Percentiles rank a stretch among this genome's conserved stretches.
These are phyloP conservation scores for Nothophoma quercina DNA, from an alignment of 2,329 filamentous ascomycete species.

Conservation along the genomic window DNA sequence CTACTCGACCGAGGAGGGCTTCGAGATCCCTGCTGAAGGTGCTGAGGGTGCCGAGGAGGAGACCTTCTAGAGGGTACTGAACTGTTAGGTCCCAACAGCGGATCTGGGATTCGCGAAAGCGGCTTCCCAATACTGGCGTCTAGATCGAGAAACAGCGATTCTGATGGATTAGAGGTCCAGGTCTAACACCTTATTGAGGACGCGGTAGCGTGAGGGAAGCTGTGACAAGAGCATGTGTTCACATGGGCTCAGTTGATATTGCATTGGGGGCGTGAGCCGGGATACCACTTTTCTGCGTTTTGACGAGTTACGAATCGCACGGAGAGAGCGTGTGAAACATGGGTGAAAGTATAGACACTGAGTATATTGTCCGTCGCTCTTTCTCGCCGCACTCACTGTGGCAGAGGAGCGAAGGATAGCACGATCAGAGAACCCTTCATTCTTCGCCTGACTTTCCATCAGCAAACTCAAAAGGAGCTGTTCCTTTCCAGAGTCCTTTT, in stretches of 20 bases:
- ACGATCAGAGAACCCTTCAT: slow-evolving; percentile 3
- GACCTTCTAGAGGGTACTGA: slow-evolving; percentile 42
- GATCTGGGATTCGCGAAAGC: background rate
- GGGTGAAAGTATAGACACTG: slow-evolving; percentile 11
- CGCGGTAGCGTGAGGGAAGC: slow-evolving; percentile 33
- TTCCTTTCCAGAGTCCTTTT: too few relatives aligned
- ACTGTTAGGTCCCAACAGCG: background rate
- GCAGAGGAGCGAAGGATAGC: slow-evolving; percentile 9
- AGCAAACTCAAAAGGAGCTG: too few relatives aligned
- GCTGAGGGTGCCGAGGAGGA: slow-evolving; percentile 79
- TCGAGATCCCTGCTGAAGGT: slow-evolving; percentile 83
- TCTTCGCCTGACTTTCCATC: background rate
- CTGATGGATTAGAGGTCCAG: too few relatives aligned
- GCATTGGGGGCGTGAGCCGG: slow-evolving; percentile 43
- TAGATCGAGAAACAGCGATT: too few relatives aligned
- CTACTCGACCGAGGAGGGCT: slow-evolving; percentile 88
- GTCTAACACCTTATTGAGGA: background rate
- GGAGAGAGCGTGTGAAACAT: slow-evolving; percentile 8
- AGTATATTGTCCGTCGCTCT: slow-evolving; percentile 10
- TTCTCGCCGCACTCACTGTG: slow-evolving; percentile 6
- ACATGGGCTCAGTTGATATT: slow-evolving; percentile 27
- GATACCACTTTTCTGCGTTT: slow-evolving; percentile 43
- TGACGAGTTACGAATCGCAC: slow-evolving; percentile 31
- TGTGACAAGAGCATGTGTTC: slow-evolving; percentile 18
- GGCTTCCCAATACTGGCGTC: too few relatives aligned